Base-by-base conservation (phyloP, 2,329 filamentous ascomycete genomes). In the Aureobasidium melanogenum region DNA sequence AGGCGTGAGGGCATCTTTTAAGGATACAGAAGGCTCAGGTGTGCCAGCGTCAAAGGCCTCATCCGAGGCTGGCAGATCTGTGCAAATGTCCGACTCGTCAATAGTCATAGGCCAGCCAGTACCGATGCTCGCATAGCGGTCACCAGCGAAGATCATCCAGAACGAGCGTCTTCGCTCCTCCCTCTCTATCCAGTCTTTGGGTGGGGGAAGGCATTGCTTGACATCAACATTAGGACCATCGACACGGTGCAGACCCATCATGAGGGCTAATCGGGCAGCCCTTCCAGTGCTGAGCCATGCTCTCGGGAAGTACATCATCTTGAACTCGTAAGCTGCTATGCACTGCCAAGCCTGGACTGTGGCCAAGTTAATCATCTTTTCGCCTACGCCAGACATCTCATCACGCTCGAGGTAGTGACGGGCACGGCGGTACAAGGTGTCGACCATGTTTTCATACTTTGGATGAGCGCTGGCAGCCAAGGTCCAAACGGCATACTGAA, bases 401-500 rank as follows among this genome's bases (percentile, higher is more conserved):
- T 97, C 92, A 63, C 84, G 79, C 71, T 97, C 91, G 46, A 91
- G 82, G 70, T 97, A 97, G 71, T 96, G 97, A 62, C 93, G 85
- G 14, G 93, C 85, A 56, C 92, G 83, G 64, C 88, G 85, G 72
- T 99, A 99, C 72, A 97, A 97, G 64, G 96, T 84, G 59, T 92
- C 88, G 69, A 91, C 91, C 15, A 96, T 75, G 59, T 84, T 83
- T 36, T 82, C 79, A 71, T 89, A 97, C 70, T 91, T 94, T 62
- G 96, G 91, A 3, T 84, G 86, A 46, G 92, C 83, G 5, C 89
- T 88, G 64, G 91, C 92, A n/a, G 93, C 91, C 69, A 91, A 77
- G n/a, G 88, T 89, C 93, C 93, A 97, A 80, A 97, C 95, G 60
- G 89, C 91, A 75, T 99, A 99, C 67, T 94, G 86, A 54, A 99